Percentiles rank a stretch among this genome's conserved stretches.
phyloP scores from a whole-genome alignment of 331 rosid species.

The Quercus lobata region DNA sequence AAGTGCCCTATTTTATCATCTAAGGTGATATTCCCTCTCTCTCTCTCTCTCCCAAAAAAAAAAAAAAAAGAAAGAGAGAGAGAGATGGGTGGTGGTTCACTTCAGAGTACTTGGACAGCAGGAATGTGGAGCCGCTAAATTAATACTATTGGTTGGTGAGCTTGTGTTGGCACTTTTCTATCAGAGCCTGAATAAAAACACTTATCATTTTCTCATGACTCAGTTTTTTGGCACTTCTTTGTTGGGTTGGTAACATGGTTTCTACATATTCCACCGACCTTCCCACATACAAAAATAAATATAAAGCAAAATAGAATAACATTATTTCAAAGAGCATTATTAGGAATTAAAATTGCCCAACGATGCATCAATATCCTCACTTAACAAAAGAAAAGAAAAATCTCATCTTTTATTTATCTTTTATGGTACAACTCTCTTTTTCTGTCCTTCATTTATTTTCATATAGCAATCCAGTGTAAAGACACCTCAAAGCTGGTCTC shows the following conservation, averaged over 20 bases:
- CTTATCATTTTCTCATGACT: background rate
- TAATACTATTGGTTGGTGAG: background rate
- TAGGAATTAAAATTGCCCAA: background rate
- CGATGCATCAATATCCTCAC: no score
- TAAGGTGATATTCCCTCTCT: no score
- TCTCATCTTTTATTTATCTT: no score
- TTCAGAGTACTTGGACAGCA: background rate
- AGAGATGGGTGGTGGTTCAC: background rate
- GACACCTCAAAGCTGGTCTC: no score
- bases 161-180: constrained; percentile 1
- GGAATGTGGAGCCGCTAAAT: background rate
- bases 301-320: constrained; percentile 5
- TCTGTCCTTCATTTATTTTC: no score
- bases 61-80: fast-evolving
- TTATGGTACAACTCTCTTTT: no score
- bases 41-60: no score
- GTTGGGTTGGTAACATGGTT: constrained; percentile 12
- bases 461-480: no score
- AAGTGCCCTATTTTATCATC: no score
- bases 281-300: background rate
- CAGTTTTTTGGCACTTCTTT: constrained; percentile 4
- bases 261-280: constrained; percentile 17
- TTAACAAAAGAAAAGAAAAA: no score
- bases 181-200: background rate
- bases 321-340: constrained; percentile 1